Conservation (phyloP, 2,329 filamentous ascomycete genomes). For the Botrytis squamosa region DNA sequence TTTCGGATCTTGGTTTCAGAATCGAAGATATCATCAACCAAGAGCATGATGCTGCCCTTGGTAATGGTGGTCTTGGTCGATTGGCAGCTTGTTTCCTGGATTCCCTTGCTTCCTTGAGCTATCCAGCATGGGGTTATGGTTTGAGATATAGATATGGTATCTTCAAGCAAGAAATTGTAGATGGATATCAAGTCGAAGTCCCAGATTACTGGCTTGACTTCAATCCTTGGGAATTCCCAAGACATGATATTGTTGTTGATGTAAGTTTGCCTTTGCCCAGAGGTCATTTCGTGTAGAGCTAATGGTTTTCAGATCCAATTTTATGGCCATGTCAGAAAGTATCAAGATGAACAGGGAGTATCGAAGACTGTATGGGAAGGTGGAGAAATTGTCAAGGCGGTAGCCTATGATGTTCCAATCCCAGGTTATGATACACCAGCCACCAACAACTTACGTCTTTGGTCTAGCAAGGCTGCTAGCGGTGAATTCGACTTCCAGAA, state of each 20-base stretch:
- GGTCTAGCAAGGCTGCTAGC: constrained; percentile 95
- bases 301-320: constrained; percentile 68
- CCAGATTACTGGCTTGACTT: constrained; percentile 99
- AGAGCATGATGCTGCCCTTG: constrained; percentile 93
- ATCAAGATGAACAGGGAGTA: constrained; percentile 74
- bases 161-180: constrained; percentile 98
- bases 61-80: constrained; percentile 92
- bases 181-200: constrained; percentile 96
- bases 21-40: constrained; percentile 94
- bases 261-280: constrained; percentile 47
- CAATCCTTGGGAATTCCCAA: constrained; percentile 97
- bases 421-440: constrained; percentile 87
- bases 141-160: constrained; percentile 95
- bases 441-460: constrained; percentile 94
- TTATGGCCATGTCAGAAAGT: constrained; percentile 79
- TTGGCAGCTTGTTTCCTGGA: constrained; percentile 96
- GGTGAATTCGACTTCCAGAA: constrained; percentile 99
- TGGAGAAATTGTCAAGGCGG: constrained; percentile 86
- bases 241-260: constrained; percentile 92
- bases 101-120: constrained; percentile 91
- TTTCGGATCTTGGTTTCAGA: constrained; percentile 87
- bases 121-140: constrained; percentile 95
- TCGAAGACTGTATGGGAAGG: constrained; percentile 78
- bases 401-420: constrained; percentile 90
- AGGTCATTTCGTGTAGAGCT: constrained; percentile 7